Conservation (phyloP, 495 filamentous ascomycete genomes). For the Penicillium maclennaniae region DNA sequence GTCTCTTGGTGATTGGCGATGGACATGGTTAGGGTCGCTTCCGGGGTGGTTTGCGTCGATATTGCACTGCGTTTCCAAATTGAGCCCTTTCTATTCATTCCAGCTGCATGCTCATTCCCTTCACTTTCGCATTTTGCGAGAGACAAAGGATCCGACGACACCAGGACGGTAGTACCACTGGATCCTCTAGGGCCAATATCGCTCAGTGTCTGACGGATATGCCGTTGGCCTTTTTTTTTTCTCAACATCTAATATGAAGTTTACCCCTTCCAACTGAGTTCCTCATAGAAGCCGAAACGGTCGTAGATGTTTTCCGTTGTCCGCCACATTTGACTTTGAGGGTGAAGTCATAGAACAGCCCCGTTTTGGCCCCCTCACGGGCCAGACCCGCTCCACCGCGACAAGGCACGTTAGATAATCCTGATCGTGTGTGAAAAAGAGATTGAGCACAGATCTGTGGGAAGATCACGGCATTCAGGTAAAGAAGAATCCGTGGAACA, state of each 20-base stretch:
- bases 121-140: neutral
- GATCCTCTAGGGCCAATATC: neutral
- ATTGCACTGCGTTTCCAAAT: conserved; percentile 17
- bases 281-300: neutral
- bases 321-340: neutral
- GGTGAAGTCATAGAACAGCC: conserved; percentile 24
- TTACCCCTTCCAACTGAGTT: neutral
- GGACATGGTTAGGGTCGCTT: conserved; percentile 51
- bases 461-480: neutral
- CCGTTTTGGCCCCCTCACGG: conserved; percentile 13
- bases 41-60: conserved; percentile 51
- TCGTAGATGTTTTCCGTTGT: neutral
- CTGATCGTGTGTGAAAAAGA: neutral
- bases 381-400: conserved; percentile 5
- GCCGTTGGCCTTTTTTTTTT: neutral
- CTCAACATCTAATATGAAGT: conserved; percentile 11
- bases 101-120: conserved; percentile 2
- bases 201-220: neutral
- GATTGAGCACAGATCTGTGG: neutral
- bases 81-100: conserved; percentile 11
- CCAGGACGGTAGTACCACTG: neutral
- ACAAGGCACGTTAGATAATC: neutral
- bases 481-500: neutral
- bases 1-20: conserved; percentile 40
- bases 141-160: neutral